Evolutionary conservation across 768 basidiomycete species (phyloP).

Genomic region (Leccinum olivaceopallidum): DNA sequence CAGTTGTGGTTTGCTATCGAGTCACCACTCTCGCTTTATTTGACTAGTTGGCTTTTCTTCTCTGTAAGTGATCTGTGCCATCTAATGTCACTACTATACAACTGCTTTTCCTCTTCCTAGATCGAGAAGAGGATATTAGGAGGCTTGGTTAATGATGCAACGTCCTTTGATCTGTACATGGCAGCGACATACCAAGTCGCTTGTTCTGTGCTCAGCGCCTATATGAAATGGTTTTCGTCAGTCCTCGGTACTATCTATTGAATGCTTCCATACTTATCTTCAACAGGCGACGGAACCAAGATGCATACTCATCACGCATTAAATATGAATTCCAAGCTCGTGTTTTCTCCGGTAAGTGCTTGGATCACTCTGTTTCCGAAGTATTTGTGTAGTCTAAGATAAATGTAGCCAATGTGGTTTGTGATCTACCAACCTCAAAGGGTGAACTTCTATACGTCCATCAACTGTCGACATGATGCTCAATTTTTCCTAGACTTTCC

Average conservation of each 20-base stretch:
- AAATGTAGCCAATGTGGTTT: conserved; percentile 17
- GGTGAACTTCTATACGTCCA: conserved; percentile 6
- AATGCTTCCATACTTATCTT: not conserved
- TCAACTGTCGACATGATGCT: not conserved
- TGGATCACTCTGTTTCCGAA: not conserved
- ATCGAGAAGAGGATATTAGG: conserved; percentile 22
- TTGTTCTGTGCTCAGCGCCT: conserved; percentile 20
- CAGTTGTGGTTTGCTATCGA: conserved; percentile 25
- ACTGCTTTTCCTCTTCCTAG: conserved; percentile 7
- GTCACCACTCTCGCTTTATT: conserved; percentile 20
- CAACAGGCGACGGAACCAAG: conserved; percentile 5
- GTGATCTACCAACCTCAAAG: conserved; percentile 26
- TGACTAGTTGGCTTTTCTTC: conserved; percentile 24
- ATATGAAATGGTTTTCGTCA: conserved; percentile 22
- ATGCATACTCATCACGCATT: conserved; percentile 18
- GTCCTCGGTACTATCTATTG: not conserved
- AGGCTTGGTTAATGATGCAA: not conserved
- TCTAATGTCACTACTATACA: not conserved
- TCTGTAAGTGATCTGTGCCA: conserved; percentile 12
- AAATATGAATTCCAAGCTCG: conserved; percentile 22
- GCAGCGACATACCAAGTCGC: conserved; percentile 14
- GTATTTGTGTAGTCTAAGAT: not conserved
- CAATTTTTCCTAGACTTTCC: conserved; percentile 7
- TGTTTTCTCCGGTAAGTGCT: conserved; percentile 19
- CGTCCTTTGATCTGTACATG: conserved; percentile 9